These are phyloP conservation scores for Chloranthus sessilifolius DNA, from an alignment of 164 flowering plant genomes.

Conservation along the genomic window DNA sequence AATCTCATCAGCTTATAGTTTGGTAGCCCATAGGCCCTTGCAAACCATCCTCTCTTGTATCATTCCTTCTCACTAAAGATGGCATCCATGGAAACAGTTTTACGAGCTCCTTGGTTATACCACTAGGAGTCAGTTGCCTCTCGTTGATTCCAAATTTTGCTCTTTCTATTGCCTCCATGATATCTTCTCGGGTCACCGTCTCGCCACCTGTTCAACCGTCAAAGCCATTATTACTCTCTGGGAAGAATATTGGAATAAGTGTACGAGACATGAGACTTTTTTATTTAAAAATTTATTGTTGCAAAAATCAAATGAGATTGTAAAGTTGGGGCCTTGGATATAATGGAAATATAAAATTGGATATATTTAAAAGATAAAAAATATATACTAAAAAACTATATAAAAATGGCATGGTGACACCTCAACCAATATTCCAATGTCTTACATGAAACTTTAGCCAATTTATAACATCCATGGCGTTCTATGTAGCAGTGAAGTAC, in stretches of 20 bases:
- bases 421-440: too few species aligned
- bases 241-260: neutral
- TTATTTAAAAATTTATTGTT: too few species aligned
- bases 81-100: constrained; percentile 92
- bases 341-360: neutral
- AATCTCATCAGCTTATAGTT: constrained; percentile 66
- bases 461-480: too few species aligned
- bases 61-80: constrained; percentile 45
- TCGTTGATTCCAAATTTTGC: constrained; percentile 86
- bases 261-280: too few species aligned
- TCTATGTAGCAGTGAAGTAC: too few species aligned
- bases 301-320: too few species aligned
- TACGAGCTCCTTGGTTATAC: constrained; percentile 59
- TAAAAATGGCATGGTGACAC: too few species aligned
- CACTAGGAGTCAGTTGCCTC: constrained; percentile 28
- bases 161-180: constrained; percentile 93
- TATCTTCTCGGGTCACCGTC: constrained; percentile 71
- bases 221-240: neutral
- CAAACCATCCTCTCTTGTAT: constrained; percentile 34
- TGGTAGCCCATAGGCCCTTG: constrained; percentile 76
- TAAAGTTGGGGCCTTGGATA: neutral
- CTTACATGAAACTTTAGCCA: too few species aligned
- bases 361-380: too few species aligned
- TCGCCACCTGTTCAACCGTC: constrained; percentile 60
- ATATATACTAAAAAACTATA: too few species aligned